Conservation (phyloP, 140 eudicot genomes). For the Eryngium alpinum region DNA sequence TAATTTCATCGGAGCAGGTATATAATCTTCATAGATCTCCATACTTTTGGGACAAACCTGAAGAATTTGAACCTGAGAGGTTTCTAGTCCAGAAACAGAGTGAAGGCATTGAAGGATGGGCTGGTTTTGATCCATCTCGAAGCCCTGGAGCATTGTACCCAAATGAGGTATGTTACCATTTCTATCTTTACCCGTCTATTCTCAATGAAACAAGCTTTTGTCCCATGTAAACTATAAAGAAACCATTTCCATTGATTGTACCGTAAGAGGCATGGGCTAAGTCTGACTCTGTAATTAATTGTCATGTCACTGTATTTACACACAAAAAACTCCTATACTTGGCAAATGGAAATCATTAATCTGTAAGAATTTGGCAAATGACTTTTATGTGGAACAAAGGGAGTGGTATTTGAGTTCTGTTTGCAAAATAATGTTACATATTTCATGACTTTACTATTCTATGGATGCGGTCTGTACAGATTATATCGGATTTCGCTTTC, state of each 20-base stretch:
- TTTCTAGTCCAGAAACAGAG: conserved; percentile 50
- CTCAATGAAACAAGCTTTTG: neutral
- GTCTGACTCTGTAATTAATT: neutral
- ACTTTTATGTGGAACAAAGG: neutral
- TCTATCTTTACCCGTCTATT: neutral
- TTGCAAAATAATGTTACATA: neutral
- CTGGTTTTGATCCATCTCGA: conserved; percentile 92
- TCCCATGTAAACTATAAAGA: neutral
- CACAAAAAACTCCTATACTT: neutral
- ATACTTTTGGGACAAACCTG: conserved; percentile 83
- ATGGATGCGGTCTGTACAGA: conserved; percentile 26
- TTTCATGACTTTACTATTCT: too few relatives aligned
- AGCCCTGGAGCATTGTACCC: conserved; percentile 95
- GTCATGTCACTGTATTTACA: neutral
- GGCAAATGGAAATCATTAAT: neutral
- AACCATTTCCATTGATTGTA: neutral
- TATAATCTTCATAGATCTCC: conserved; percentile 99
- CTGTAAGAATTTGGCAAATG: neutral
- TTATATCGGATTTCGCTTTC: conserved; percentile 79
- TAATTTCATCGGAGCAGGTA: conserved; percentile 36
- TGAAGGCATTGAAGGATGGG: conserved; percentile 74
- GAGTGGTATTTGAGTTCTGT: neutral
- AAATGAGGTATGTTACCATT: conserved; percentile 57
- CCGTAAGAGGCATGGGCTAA: too few relatives aligned
- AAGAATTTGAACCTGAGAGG: conserved; percentile 88